Evolutionary conservation across 2,329 filamentous ascomycete species (phyloP).

Genomic region (Penicillium sp.): DNA sequence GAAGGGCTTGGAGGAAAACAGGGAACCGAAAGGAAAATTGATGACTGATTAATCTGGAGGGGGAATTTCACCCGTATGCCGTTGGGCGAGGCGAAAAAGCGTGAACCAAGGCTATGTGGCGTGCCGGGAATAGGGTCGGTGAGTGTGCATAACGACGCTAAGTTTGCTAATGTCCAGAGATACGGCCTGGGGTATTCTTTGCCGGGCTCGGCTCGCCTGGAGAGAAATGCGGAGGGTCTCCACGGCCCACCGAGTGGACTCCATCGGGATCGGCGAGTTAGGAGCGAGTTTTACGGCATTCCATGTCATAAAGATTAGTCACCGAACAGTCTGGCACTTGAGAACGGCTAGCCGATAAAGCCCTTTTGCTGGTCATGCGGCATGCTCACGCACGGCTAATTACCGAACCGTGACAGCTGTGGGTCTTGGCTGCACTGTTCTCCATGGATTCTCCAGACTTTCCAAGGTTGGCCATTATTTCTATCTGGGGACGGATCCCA

Average conservation of each 20-base stretch:
- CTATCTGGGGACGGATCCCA: neutral
- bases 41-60: neutral
- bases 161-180: neutral
- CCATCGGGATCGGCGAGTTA: constrained; percentile 17
- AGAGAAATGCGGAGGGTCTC: constrained; percentile 27
- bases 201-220: constrained; percentile 21
- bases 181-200: constrained; percentile 10
- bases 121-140: constrained; percentile 6
- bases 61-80: neutral
- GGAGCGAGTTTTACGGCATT: neutral
- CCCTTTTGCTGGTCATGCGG: neutral
- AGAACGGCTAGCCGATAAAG: constrained; percentile 19
- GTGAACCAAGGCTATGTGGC: constrained; percentile 3
- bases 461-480: neutral
- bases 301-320: constrained; percentile 9
- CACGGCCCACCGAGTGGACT: constrained; percentile 9
- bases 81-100: constrained; percentile 5
- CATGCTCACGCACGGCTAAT: constrained; percentile 9
- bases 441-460: neutral
- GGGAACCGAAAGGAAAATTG: neutral
- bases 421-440: constrained; percentile 1
- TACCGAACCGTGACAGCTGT: constrained; percentile 11
- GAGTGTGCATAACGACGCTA: constrained; percentile 11
- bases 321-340: constrained; percentile 17
- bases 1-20: neutral